Base-by-base conservation (phyloP, 1,139 yeast genomes). In the Pichia sp. region DNA sequence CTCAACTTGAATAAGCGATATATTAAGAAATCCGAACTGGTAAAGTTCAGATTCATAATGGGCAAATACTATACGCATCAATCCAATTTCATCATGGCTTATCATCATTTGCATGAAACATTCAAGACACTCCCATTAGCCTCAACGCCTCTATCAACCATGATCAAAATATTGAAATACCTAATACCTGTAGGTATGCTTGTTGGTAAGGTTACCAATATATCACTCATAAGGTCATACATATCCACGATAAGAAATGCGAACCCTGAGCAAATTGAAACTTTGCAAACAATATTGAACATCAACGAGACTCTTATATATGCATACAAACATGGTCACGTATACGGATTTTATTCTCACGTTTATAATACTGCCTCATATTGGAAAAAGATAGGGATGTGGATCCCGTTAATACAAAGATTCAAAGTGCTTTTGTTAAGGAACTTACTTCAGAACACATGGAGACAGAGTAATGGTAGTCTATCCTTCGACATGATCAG, bases 41-140 rank as follows among this genome's bases (percentile, higher is more conserved):
- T 82, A 5, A 80, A 77, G 47, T 83, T 79, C 55, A 61, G 91
- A 35, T 84, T 67, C 53, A 73, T 77, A 49, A 63, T 82, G 30
- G 87, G 87, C 0, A 67, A 77, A 37, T 84, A 72, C 51, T 75
- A 77, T 49, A 55, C 83, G 34, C 67, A 74, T 29, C 78, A 78
- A 41, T 70, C 74, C 42, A 78, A 77, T 47, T 62, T 78, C 22
- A 58, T 63, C 11, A 68, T 66, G 35, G 73, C 86, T 3, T 77
- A 66, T 47, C 53, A 59, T 20, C 87, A 84, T 51, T 63, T 85
- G 30, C 49, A 59, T 22, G 80, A 87, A 83, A 76, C 88, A 40
- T 71, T 74, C 36, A 40, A 48, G 4, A 62, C 69, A 36, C 63
- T 77, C 35, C 14, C 16, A 5, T 10, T 29, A 13, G 23, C 23